These are phyloP conservation scores for Metschnikowia dekortorum DNA, from an alignment of 805 yeast species.

Conservation along the genomic window DNA sequence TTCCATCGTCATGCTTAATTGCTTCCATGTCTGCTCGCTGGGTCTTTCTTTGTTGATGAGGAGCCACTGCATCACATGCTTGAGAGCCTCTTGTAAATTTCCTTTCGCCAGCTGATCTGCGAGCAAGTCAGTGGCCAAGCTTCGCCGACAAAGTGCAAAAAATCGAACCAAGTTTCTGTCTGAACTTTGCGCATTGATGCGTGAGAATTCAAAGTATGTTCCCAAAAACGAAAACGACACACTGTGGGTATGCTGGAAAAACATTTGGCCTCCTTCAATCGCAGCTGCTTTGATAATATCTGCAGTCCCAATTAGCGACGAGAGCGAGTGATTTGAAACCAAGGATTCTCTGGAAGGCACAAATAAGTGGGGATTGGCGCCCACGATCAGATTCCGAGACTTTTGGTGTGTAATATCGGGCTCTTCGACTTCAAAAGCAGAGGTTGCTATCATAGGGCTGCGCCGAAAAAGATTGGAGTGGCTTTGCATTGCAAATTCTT, in stretches of 20 bases:
- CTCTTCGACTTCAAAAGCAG: slow-evolving; percentile 33
- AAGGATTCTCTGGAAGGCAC: slow-evolving; percentile 10
- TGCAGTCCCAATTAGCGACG: slow-evolving; percentile 8
- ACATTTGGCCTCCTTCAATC: slow-evolving; percentile 12
- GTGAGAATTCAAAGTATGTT: slow-evolving; percentile 21
- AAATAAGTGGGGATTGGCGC: slow-evolving; percentile 4
- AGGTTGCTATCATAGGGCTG: slow-evolving; percentile 26
- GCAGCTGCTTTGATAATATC: slow-evolving; percentile 1
- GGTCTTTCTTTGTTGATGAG: slow-evolving; percentile 29
- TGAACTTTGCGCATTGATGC: slow-evolving; percentile 22
- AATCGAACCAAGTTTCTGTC: slow-evolving; percentile 12
- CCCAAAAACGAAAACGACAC: slow-evolving; percentile 16
- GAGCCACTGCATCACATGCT: slow-evolving; percentile 27
- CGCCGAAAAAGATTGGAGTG: slow-evolving; percentile 12
- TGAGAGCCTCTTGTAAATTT: slow-evolving; percentile 20
- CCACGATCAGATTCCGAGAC: neutral
- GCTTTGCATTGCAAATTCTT: neutral
- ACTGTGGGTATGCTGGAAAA: slow-evolving; percentile 9
- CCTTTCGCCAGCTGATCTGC: neutral
- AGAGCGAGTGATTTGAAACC: neutral
- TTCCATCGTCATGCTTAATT: slow-evolving; percentile 12
- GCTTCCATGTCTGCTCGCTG: slow-evolving; percentile 14
- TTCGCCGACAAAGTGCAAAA: slow-evolving; percentile 17
- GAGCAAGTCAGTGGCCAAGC: slow-evolving; percentile 10
- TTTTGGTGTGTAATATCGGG: neutral